These are phyloP conservation scores for Penicillium sp. DNA, from an alignment of 2,329 filamentous ascomycete genomes.

Conservation along the genomic window DNA sequence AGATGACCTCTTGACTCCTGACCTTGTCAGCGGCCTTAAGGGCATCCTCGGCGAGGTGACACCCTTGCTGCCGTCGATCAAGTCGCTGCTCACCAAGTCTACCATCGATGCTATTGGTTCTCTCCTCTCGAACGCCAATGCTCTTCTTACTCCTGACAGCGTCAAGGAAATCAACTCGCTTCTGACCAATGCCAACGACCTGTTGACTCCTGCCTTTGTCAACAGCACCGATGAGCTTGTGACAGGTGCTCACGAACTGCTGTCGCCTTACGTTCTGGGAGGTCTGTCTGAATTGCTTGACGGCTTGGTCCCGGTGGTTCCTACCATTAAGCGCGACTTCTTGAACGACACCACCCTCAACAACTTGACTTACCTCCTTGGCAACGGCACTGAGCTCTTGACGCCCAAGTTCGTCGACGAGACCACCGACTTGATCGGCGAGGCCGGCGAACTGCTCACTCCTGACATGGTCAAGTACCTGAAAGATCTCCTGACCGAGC, in stretches of 20 bases:
- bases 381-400: slow-evolving; percentile 37
- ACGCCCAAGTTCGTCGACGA: slow-evolving; percentile 38
- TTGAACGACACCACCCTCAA: slow-evolving; percentile 32
- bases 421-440: slow-evolving; percentile 34
- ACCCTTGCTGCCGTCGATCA: slow-evolving; percentile 26
- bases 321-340: slow-evolving; percentile 29
- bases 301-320: slow-evolving; percentile 26
- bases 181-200: slow-evolving; percentile 27
- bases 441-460: slow-evolving; percentile 35
- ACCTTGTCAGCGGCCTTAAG: slow-evolving; percentile 23
- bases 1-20: slow-evolving; percentile 25
- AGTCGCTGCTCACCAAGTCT: slow-evolving; percentile 22
- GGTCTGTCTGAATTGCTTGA: slow-evolving; percentile 29
- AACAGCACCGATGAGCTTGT: slow-evolving; percentile 28
- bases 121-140: slow-evolving; percentile 21
- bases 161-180: slow-evolving; percentile 20
- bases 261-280: slow-evolving; percentile 24
- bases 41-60: slow-evolving; percentile 22
- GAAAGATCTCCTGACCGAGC: slow-evolving; percentile 29
- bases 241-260: slow-evolving; percentile 25
- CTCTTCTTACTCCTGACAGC: slow-evolving; percentile 23
- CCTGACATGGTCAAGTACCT: slow-evolving; percentile 34
- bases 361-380: slow-evolving; percentile 35
- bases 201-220: slow-evolving; percentile 28
- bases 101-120: slow-evolving; percentile 19